Base-by-base conservation (phyloP, 2,329 filamentous ascomycete genomes). In the Plectosphaerella sp. region DNA sequence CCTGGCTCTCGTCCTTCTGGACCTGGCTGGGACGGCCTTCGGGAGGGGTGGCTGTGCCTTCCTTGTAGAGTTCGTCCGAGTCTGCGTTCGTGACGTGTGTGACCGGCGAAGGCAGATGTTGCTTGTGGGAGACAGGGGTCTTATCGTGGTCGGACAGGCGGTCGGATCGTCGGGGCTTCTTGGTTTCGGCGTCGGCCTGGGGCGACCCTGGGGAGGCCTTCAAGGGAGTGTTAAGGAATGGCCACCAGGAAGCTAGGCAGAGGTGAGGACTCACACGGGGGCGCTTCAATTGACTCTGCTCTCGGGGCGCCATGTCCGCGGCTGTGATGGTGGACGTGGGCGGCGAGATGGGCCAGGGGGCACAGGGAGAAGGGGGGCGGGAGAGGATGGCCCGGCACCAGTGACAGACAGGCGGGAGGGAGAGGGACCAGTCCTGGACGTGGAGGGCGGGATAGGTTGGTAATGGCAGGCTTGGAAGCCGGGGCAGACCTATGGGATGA, bases 241-340 rank as follows among this genome's bases (percentile, higher is more conserved):
- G 33, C 57, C 52, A 56, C 52, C 48, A 56, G 53, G 51, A 51
- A 48, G 43, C 48, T 41, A 43, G 41, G 56, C 54, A 58, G 52
- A 58, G 57, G 55, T 54, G 51, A 53, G 60, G 55, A 67, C 82
- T 67, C 77, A 94, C 90, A 70, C 87, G 82, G 61, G 76, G 82
- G 66, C 91, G 86, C 78, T 96, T 96, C 74, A 94, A 83, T 73
- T 89, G 87, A 75, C 87, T 91, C 76, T 89, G 89, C 72, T 94
- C 88, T 59, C 77, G 73, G 70, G 84, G 77, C 70, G 82, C 73
- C 82, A 84, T 84, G 58, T 55, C 48, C 53, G 48, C 54, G 50
- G 46, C 28, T 33, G 28, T 33, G 28, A 33, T 22, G 22, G 22
- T 22, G 22, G 22, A 22, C 22, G 22, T 22, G 22, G 22, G 22